Evolutionary conservation across 257 asterid genomes (phyloP), one percentile per base, ranked within the genome.

Genomic region (Solanum pimpinellifolium): DNA sequence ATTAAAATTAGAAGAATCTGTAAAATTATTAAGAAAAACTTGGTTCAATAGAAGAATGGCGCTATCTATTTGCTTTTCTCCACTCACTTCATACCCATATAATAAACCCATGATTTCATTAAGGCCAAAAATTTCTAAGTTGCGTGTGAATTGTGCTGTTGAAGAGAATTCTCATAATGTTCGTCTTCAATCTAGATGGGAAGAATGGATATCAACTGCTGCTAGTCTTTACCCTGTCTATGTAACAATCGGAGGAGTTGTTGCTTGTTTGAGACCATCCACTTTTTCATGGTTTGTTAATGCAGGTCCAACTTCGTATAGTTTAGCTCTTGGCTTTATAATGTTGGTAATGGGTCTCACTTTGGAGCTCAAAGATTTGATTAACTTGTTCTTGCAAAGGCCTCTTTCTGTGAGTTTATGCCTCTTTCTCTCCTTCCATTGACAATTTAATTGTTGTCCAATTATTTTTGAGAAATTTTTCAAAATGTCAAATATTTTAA

Each of bases 291-390:
- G 96, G 98, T 94, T 95, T 88, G 98, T 95, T 83, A 52, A 90
- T 31, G 72, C 89, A 88, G 96, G 91, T 23, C 99, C 98, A 16
- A 84, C 88, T 88, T 94, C 98, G 1, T 96, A 96, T 74, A 96
- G 95, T 88, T 91, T 93, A 25, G 89, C 95, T 29, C 96, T 96
- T 52, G 98, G 98, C 87, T 91, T 95, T 49, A 93, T 96, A 11
- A 96, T 96, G 98, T 81, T 96, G 88, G 94, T 92, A 3, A 96
- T 96, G 99, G 99, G 99, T 72, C 90, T 96, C 70, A 96, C 98
- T 11, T 88, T 96, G 94, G 97, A 96, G 93, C 89, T 96, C 84
- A 92, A 93, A 80, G 98, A 96, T 81, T 91, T 96, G 96, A 77
- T 92, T 89, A 85, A 89, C 83, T 88, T 95, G 83, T 92, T 95